These are phyloP conservation scores for Cryptosporidium canis DNA, from an alignment of 169 alveolate genomes.

Conservation along the genomic window DNA sequence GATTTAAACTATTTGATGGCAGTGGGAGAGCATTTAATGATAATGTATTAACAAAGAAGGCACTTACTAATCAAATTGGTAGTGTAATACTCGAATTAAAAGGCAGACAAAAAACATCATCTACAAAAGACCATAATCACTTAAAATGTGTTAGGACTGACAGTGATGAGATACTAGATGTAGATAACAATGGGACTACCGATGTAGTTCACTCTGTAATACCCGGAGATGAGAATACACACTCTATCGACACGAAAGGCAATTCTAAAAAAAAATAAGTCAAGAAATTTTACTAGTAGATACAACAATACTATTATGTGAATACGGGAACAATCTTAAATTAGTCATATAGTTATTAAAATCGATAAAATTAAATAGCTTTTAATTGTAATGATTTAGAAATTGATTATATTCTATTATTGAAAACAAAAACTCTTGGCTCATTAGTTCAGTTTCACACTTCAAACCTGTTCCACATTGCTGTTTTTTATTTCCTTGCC, in stretches of 20 bases:
- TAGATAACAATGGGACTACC: neutral
- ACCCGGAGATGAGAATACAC: neutral
- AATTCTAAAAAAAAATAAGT: neutral
- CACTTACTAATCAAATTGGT: neutral
- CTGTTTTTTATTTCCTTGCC: constrained; percentile 40
- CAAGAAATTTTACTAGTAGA: neutral
- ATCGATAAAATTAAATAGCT: neutral
- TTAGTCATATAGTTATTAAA: too few species aligned
- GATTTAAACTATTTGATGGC: constrained; percentile 7
- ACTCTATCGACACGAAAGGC: neutral
- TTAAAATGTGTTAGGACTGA: neutral
- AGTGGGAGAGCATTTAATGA: constrained; percentile 30
- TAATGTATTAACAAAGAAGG: constrained; percentile 2
- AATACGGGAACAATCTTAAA: neutral
- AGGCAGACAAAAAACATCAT: neutral
- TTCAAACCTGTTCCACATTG: constrained; percentile 34
- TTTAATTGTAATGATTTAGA: constrained; percentile 2
- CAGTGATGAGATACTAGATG: neutral
- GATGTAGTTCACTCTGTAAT: neutral
- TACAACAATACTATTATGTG: neutral
- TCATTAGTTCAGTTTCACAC: constrained; percentile 32
- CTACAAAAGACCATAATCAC: neutral
- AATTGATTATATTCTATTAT: constrained; percentile 23
- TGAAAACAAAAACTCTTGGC: constrained; percentile 37
- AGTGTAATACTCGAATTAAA: constrained; percentile 7